phyloP scores from a whole-genome alignment of 306 rosid genomes.

The Myrica gale region DNA sequence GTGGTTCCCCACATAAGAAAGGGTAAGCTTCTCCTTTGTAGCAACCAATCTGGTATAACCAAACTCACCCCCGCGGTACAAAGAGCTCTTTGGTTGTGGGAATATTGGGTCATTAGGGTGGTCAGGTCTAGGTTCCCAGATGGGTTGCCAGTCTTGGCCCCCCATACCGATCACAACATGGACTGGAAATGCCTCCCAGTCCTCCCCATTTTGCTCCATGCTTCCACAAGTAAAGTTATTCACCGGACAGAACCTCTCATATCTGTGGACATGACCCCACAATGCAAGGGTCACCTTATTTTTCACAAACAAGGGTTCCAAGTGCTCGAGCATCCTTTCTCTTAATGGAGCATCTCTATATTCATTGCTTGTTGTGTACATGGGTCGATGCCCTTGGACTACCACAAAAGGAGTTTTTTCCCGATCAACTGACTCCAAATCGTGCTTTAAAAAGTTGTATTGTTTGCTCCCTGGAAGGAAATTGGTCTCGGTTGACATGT shows the following conservation, averaged over 20 bases:
- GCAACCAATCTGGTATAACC: constrained; percentile 83
- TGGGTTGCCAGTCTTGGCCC: constrained; percentile 68
- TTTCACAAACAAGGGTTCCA: constrained; percentile 79
- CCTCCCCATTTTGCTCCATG: constrained; percentile 32
- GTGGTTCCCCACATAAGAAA: constrained; percentile 55
- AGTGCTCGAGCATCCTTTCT: constrained; percentile 64
- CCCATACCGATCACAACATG: constrained; percentile 79
- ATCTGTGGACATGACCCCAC: constrained; percentile 95
- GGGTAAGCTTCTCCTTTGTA: constrained; percentile 43
- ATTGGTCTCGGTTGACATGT: constrained; percentile 84
- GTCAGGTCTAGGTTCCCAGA: constrained; percentile 51
- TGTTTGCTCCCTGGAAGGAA: constrained; percentile 74
- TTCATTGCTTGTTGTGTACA: constrained; percentile 87
- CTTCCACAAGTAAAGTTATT: constrained; percentile 74
- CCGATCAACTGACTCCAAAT: constrained; percentile 72
- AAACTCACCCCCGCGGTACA: constrained; percentile 85
- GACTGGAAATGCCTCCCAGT: constrained; percentile 49
- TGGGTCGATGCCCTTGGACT: constrained; percentile 88
- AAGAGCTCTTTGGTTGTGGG: constrained; percentile 71
- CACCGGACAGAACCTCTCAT: constrained; percentile 79
- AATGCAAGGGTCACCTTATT: constrained; percentile 76
- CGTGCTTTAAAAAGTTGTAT: constrained; percentile 65
- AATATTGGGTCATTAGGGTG: constrained; percentile 59
- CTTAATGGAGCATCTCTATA: constrained; percentile 57
- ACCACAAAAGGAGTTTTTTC: constrained; percentile 70